Evolutionary conservation across 371 early-diverging fungal genomes (phyloP).

Genomic region (Mucor racemosus): DNA sequence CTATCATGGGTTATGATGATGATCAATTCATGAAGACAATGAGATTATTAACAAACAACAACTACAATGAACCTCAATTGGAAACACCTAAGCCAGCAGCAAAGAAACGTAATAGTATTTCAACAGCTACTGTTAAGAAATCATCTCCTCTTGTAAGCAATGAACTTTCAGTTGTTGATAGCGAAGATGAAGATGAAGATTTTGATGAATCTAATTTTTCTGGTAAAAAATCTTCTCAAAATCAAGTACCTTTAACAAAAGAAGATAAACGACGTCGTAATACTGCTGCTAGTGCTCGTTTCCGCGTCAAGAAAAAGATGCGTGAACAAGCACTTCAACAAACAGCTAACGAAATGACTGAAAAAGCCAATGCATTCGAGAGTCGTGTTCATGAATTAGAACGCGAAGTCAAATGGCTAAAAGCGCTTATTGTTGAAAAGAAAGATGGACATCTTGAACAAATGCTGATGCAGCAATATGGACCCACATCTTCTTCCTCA

Average conservation of each 20-base stretch:
- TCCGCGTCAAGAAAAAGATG: constrained; percentile 91
- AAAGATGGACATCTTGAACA: constrained; percentile 47
- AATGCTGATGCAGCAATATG: constrained; percentile 25
- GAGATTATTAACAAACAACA: constrained; percentile 15
- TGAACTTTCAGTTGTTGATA: constrained; percentile 5
- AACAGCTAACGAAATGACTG: constrained; percentile 84
- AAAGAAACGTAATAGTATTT: constrained; percentile 11
- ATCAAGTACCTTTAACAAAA: constrained; percentile 38
- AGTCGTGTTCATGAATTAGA: constrained; percentile 80
- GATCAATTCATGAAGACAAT: constrained; percentile 33
- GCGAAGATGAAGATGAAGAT: constrained; percentile 6
- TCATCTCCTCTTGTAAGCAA: constrained; percentile 1
- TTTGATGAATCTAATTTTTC: neutral
- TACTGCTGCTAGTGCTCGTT: constrained; percentile 96
- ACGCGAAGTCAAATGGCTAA: constrained; percentile 90
- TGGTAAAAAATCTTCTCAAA: neutral
- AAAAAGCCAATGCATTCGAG: constrained; percentile 76
- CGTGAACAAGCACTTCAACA: constrained; percentile 87
- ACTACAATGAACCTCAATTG: constrained; percentile 2
- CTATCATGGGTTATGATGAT: constrained; percentile 18
- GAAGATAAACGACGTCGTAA: constrained; percentile 92
- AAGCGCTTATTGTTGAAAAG: constrained; percentile 84
- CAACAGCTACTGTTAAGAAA: neutral
- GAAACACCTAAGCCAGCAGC: neutral
- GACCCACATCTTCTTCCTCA: neutral